Conservation (phyloP, 345 rosid species). For the Bretschneidera sinensis region DNA sequence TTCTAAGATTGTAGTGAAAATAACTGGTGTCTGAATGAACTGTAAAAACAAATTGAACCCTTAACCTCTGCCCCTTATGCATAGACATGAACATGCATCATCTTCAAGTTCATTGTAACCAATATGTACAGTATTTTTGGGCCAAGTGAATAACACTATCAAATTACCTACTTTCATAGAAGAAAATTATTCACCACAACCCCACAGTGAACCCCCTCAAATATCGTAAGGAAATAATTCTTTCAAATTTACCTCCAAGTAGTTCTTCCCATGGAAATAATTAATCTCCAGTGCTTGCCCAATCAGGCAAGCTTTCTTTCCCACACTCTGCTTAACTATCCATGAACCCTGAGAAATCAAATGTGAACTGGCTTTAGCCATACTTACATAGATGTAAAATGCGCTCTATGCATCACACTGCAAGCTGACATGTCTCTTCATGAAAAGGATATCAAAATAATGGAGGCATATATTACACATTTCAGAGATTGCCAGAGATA, state of each 20-base stretch:
- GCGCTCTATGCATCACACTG: not conserved
- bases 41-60: no score
- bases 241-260: constrained; percentile 65
- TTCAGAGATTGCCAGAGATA: no score
- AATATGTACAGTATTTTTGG: no score
- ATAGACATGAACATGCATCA: no score
- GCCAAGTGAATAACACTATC: not conserved
- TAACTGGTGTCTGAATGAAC: no score
- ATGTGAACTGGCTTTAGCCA: not conserved
- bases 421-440: not conserved
- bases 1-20: no score
- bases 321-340: constrained; percentile 97
- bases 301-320: constrained; percentile 89
- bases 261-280: constrained; percentile 85
- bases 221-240: not conserved
- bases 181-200: not conserved
- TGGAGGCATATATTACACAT: no score
- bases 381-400: not conserved
- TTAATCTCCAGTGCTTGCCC: constrained; percentile 93
- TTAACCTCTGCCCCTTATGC: no score
- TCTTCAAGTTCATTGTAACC: not conserved
- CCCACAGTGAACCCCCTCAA: not conserved
- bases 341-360: constrained; percentile 72
- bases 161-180: not conserved
- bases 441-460: no score